A percentile compares a stretch with the other conserved stretches of the same genome.
phyloP scores from a whole-genome alignment of 106 monocot species.

The Allium sativum region DNA sequence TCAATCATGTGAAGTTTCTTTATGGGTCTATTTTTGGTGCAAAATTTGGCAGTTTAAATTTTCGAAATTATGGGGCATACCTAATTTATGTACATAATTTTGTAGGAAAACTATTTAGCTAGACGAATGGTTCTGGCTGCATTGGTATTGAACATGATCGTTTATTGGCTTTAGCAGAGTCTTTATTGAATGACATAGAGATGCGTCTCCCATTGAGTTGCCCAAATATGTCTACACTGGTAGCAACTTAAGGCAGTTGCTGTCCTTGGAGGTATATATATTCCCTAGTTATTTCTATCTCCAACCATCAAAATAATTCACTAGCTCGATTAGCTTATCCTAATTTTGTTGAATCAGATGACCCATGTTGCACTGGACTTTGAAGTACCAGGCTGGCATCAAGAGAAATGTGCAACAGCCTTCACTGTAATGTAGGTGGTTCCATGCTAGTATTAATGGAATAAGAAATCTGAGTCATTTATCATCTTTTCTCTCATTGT shows the following conservation, averaged over 20 bases:
- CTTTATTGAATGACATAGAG: slow-evolving; percentile 50
- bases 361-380: slow-evolving; percentile 87
- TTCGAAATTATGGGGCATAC: too few species aligned
- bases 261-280: slow-evolving; percentile 43
- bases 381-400: slow-evolving; percentile 80
- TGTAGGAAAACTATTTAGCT: slow-evolving; percentile 78
- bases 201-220: slow-evolving; percentile 17
- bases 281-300: not conserved
- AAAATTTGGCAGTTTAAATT: too few species aligned
- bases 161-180: slow-evolving; percentile 52
- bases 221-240: slow-evolving; percentile 62
- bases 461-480: too few species aligned
- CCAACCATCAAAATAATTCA: too few species aligned
- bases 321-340: too few species aligned
- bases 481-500: too few species aligned
- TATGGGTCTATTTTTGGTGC: too few species aligned
- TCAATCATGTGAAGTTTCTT: not conserved
- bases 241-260: slow-evolving; percentile 53
- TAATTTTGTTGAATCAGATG: slow-evolving; percentile 19
- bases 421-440: slow-evolving; percentile 73
- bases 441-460: too few species aligned
- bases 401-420: slow-evolving; percentile 58
- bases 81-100: not conserved
- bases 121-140: slow-evolving; percentile 65
- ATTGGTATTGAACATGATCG: slow-evolving; percentile 72